phyloP scores from a whole-genome alignment of 805 yeast species.

The Hanseniaspora valbyensis region DNA sequence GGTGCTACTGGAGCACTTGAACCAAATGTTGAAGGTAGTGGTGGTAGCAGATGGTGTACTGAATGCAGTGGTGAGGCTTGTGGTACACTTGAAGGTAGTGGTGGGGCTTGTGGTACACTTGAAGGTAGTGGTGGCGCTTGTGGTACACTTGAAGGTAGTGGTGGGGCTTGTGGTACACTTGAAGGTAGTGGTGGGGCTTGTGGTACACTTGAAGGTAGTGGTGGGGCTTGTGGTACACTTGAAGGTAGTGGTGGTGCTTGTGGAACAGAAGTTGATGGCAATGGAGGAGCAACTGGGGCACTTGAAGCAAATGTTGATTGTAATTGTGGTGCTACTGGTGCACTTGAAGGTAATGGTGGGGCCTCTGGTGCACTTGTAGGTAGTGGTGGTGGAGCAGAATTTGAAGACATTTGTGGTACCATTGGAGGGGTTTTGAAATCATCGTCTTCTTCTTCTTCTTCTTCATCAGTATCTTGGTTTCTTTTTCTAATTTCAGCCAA shows the following conservation, averaged over 20 bases:
- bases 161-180: too few relatives aligned
- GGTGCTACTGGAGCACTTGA: too few relatives aligned
- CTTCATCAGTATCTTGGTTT: constrained; percentile 40
- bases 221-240: constrained; percentile 17
- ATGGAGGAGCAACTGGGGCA: constrained; percentile 24
- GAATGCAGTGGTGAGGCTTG: too few relatives aligned
- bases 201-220: constrained; percentile 2
- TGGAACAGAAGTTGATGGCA: constrained; percentile 22
- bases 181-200: too few relatives aligned
- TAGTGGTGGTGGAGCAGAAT: constrained; percentile 21
- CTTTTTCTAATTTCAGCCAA: constrained; percentile 47
- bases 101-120: too few relatives aligned
- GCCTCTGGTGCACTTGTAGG: constrained; percentile 24
- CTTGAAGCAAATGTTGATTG: too few relatives aligned
- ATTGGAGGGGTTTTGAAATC: neutral
- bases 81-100: too few relatives aligned
- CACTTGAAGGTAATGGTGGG: constrained; percentile 20
- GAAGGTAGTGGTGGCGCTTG: too few relatives aligned
- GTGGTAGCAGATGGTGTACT: too few relatives aligned
- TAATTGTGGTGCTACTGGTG: constrained; percentile 14
- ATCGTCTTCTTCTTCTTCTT: constrained; percentile 17
- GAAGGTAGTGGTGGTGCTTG: constrained; percentile 20
- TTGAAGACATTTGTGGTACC: constrained; percentile 15
- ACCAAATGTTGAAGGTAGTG: too few relatives aligned
- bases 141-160: too few relatives aligned